Evolutionary conservation across 2,329 filamentous ascomycete species (phyloP), one percentile per base, ranked within the genome.

Genomic region (Bipolaris cookei): DNA sequence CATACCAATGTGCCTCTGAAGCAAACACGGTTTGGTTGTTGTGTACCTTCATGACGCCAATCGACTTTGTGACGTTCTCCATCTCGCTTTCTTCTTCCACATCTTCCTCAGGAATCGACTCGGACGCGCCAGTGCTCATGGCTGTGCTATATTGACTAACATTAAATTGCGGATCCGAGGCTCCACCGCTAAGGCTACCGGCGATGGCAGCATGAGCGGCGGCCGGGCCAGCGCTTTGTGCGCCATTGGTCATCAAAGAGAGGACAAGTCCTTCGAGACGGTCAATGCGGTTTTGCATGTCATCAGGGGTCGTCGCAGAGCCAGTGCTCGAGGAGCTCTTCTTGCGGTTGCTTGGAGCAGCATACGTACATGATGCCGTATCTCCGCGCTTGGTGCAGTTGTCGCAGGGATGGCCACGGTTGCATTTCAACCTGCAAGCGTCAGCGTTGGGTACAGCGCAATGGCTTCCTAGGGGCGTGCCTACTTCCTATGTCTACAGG

Each of bases 241-340:
- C 84, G 55, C 91, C 91, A 75, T 91, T 93, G 72, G 94, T 94
- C 94, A 98, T 97, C 72, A 98, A 78, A 25, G 92, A 96, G 64
- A 98, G 79, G 59, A 98, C 94, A 75, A 98, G 81, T 67, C 91
- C 90, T 83, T 98, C 94, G 65, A 98, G 83, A 69, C 94, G 87
- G 81, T 98, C 93, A 79, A 98, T 98, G 75, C 95, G 90, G 74
- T 96, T 96, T 80, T 98, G 94, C 94, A 98, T 97, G 78, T 97
- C 94, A 83, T 97, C 93, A 47, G 94, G 92, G 67, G 84, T 82
- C 54, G 84, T 82, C 78, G 86, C 79, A 49, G 79, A 65, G 52
- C 79, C 84, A 76, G 88, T 85, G 71, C 81, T 82, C 54, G 68
- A 68, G 35, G 77, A 66, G 55, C 77, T 88, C 83, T 91, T 96